These are phyloP conservation scores for Spongiforma sp. DNA, from an alignment of 1,284 basidiomycete genomes.

Conservation along the genomic window DNA sequence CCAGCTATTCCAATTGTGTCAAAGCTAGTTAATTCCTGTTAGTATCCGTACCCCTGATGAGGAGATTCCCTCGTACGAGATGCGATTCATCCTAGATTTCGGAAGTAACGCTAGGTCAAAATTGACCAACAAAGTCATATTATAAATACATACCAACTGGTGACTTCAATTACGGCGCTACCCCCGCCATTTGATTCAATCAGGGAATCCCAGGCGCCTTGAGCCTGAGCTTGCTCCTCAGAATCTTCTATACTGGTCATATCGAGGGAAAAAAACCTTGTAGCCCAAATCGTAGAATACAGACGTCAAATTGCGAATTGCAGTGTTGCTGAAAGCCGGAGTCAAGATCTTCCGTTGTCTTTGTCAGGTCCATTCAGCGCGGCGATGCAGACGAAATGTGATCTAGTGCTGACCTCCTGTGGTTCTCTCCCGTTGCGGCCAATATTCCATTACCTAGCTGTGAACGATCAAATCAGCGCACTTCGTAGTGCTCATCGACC, in stretches of 20 bases:
- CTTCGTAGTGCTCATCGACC: too few relatives aligned
- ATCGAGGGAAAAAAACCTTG: conserved; percentile 22
- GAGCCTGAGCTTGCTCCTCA: conserved; percentile 43
- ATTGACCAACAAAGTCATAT: not conserved
- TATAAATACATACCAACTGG: conserved; percentile 48
- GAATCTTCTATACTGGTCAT: not conserved
- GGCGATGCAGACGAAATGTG: not conserved
- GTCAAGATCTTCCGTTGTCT: conserved; percentile 51
- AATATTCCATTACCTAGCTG: conserved; percentile 5
- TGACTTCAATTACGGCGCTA: conserved; percentile 55
- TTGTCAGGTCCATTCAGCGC: too few relatives aligned
- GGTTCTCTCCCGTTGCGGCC: too few relatives aligned
- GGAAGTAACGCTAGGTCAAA: conserved; percentile 41
- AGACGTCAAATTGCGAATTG: conserved; percentile 45
- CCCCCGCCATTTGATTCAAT: conserved; percentile 40
- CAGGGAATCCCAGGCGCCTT: conserved; percentile 53
- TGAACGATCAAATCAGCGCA: not conserved
- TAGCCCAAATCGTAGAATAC: conserved; percentile 49
- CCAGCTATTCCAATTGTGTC: conserved; percentile 65
- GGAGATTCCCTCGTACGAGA: conserved; percentile 32
- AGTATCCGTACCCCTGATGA: not conserved
- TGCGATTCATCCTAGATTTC: conserved; percentile 34
- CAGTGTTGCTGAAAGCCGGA: conserved; percentile 51
- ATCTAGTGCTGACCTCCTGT: conserved; percentile 11
- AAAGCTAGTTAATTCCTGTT: conserved; percentile 40